Conservation (phyloP, 805 yeast species). For the Saccharomycopsis synnaedendra region DNA sequence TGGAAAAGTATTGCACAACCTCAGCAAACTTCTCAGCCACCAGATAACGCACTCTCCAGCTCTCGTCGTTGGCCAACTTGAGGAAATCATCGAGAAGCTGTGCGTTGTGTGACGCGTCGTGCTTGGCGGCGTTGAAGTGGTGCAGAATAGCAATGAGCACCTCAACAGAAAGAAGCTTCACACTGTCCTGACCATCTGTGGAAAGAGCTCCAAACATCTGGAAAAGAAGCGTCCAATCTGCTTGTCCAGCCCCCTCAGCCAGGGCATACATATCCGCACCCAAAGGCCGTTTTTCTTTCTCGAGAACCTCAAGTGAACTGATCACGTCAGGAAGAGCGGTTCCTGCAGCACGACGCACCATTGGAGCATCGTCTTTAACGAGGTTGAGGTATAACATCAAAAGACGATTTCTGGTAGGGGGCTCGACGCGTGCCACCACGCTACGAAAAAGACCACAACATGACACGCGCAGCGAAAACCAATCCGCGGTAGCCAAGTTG, state of each 20-base stretch:
- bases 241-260: constrained; percentile 32
- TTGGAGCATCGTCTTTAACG: constrained; percentile 86
- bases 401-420: constrained; percentile 45
- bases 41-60: constrained; percentile 98
- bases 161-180: constrained; percentile 81
- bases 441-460: constrained; percentile 80
- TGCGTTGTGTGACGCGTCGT: constrained; percentile 47
- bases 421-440: constrained; percentile 48
- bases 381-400: constrained; percentile 58
- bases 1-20: constrained; percentile 54
- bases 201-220: constrained; percentile 71
- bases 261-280: constrained; percentile 10
- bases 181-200: constrained; percentile 89
- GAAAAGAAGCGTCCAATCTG: constrained; percentile 69
- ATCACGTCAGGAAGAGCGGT: constrained; percentile 67
- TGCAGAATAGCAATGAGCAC: constrained; percentile 73
- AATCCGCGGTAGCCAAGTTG: constrained; percentile 72
- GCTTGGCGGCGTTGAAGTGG: constrained; percentile 42
- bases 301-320: constrained; percentile 37
- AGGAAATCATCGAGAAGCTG: constrained; percentile 56
- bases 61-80: constrained; percentile 71
- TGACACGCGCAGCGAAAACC: constrained; percentile 91
- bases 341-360: constrained; percentile 96
- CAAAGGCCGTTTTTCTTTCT: constrained; percentile 5
- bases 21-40: constrained; percentile 88